A percentile compares a stretch with the other conserved stretches of the same genome.
Evolutionary conservation across 2,329 filamentous ascomycete genomes (phyloP).

Genomic region (Diaporthe aspalathi): DNA sequence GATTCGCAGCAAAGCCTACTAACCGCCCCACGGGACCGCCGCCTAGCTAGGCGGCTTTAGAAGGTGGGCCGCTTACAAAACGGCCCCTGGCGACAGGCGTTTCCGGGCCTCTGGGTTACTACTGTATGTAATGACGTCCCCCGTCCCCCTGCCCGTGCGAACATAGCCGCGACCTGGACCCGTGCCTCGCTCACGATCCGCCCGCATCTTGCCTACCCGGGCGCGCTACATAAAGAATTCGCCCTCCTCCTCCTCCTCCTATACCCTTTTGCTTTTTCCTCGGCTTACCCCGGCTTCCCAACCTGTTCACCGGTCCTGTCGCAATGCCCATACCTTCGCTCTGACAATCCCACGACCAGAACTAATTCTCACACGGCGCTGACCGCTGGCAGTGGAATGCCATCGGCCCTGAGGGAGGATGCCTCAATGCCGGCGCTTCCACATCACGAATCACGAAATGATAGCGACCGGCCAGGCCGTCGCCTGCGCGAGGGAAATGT

Average conservation of each 20-base stretch:
- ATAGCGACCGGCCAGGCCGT: constrained; percentile 44
- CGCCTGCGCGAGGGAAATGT: constrained; percentile 48
- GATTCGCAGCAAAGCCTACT: not conserved
- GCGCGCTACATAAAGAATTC: constrained; percentile 13
- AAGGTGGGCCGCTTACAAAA: constrained; percentile 35
- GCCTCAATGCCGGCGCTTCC: constrained; percentile 67
- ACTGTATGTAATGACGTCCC: constrained; percentile 38
- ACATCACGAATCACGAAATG: constrained; percentile 53
- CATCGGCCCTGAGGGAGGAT: constrained; percentile 67
- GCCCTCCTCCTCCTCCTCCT: constrained; percentile 2
- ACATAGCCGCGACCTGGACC: constrained; percentile 12
- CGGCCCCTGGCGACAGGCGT: constrained; percentile 25
- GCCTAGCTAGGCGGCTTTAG: constrained; percentile 16
- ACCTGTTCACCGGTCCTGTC: not conserved
- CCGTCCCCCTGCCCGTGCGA: constrained; percentile 23
- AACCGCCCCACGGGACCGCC: not conserved
- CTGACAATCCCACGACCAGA: constrained; percentile 1
- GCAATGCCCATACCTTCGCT: constrained; percentile 10
- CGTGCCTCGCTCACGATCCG: constrained; percentile 25
- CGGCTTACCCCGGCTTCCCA: not conserved
- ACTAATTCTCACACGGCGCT: constrained; percentile 12
- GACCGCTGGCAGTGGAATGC: constrained; percentile 57
- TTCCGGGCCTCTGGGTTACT: constrained; percentile 23
- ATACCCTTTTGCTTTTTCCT: not conserved
- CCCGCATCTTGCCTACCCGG: constrained; percentile 18